Conservation (phyloP, 2,329 filamentous ascomycete species). For the Alternaria triticimaculans region DNA sequence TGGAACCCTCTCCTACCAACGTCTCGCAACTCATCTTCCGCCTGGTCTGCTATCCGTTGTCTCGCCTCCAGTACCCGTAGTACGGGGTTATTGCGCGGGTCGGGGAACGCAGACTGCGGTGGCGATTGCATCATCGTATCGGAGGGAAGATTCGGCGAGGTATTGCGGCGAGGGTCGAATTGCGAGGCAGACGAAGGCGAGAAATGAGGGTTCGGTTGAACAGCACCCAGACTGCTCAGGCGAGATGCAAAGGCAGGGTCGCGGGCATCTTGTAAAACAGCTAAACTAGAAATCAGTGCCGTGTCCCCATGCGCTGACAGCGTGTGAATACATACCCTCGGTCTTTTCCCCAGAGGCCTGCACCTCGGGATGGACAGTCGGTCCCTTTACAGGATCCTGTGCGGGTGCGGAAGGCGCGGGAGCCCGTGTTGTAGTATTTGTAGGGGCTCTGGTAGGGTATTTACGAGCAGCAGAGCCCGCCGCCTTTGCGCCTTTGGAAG, state of each 20-base stretch:
- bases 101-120: conserved; percentile 41
- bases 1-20: conserved; percentile 50
- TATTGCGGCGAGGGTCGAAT: conserved; percentile 42
- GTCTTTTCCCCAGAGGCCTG: conserved; percentile 49
- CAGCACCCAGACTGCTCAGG: conserved; percentile 70
- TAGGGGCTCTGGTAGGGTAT: conserved; percentile 60
- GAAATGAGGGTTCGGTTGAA: conserved; percentile 63
- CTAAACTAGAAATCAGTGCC: conserved; percentile 38
- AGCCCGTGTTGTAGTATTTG: conserved; percentile 41
- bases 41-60: conserved; percentile 57
- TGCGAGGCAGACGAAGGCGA: conserved; percentile 62
- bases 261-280: conserved; percentile 65
- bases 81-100: conserved; percentile 58
- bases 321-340: conserved; percentile 41
- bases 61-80: conserved; percentile 61
- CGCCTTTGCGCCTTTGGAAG: conserved; percentile 62
- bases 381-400: conserved; percentile 44
- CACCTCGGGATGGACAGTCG: conserved; percentile 50
- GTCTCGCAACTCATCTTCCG: conserved; percentile 60
- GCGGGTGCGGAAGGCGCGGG: conserved; percentile 39
- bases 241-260: conserved; percentile 78
- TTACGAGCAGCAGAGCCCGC: conserved; percentile 60
- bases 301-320: neutral
- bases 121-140: conserved; percentile 41
- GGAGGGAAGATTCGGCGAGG: conserved; percentile 29